Evolutionary conservation across 2,329 filamentous ascomycete genomes (phyloP), one percentile per base, ranked within the genome.

Genomic region (Paracoccidioides lutzii): DNA sequence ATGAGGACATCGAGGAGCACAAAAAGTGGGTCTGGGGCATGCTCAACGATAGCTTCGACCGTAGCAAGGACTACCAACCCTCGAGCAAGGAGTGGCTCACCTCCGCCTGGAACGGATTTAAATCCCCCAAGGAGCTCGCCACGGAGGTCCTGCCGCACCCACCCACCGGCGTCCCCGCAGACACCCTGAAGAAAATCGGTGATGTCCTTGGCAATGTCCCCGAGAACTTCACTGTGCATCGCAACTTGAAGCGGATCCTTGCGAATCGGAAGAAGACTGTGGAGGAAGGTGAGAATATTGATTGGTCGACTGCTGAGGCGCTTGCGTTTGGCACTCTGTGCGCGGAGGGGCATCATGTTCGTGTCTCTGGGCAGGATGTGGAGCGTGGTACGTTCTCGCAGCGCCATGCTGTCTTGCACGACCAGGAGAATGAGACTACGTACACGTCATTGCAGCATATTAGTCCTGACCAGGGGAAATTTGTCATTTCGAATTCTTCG

Each of bases 1-100:
- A 95, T 76, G 90, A 93, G 66, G 93, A 98, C 69, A 86, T 98
- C 58, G 91, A 98, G 57, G 93, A 98, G 79, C 93, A 98, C 80
- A 95, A 95, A 81, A 88, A 94, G 72, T 98, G 93, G 93, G 93
- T 97, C 58, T 98, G 91, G 93, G 88, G 88, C 59, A 97, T 97
- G 90, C 80, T 98, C 57, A 91, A 95, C 68, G 91, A 97, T 73
- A 96, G 90, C 76, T 98, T 97, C 73, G 81, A 89, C 66, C 90
- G 91, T 74, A 95, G 90, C 74, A 97, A 94, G 75, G 91, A 98
- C 67, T 98, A 98, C 75, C 87, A 91, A 72, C 89, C 93, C 48
- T 94, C 88, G 43, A 88, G 90, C 62, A 95, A 95, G 76, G 93
- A 98, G 75, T 98, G 93, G 93, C 84, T 95, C 64, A 97, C 93